Percentiles rank a stretch among this genome's conserved stretches.
Conservation (phyloP, 2,329 filamentous ascomycete species). For the Dissoconium aciculare region DNA sequence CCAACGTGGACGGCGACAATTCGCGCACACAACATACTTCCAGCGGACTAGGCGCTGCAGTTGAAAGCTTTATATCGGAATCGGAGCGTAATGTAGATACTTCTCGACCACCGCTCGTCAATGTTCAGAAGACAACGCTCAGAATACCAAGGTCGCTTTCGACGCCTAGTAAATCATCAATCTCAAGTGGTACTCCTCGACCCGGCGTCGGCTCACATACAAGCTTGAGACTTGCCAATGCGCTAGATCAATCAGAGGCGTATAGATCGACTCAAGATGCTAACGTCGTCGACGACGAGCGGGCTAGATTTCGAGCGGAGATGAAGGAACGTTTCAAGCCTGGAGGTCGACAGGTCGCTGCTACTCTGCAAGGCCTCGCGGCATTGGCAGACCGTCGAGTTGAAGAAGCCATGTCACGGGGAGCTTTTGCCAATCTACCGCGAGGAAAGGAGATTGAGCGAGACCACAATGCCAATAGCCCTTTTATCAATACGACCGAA, state of each 20-base stretch:
- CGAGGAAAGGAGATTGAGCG: slow-evolving; percentile 65
- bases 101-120: slow-evolving; percentile 41
- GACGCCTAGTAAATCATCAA: slow-evolving; percentile 30
- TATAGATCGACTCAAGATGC: slow-evolving; percentile 38
- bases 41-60: slow-evolving; percentile 49
- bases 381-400: slow-evolving; percentile 83
- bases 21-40: slow-evolving; percentile 40
- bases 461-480: slow-evolving; percentile 70
- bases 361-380: slow-evolving; percentile 60
- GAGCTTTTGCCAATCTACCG: slow-evolving; percentile 74
- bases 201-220: slow-evolving; percentile 26
- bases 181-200: slow-evolving; percentile 32
- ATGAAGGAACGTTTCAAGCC: slow-evolving; percentile 70
- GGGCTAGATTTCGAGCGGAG: slow-evolving; percentile 54
- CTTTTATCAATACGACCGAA: slow-evolving; percentile 90
- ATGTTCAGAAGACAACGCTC: slow-evolving; percentile 23
- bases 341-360: slow-evolving; percentile 56
- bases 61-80: slow-evolving; percentile 58
- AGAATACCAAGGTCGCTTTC: slow-evolving; percentile 6
- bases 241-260: slow-evolving; percentile 42
- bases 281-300: slow-evolving; percentile 53
- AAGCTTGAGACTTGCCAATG: slow-evolving; percentile 40
- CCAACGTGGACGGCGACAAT: slow-evolving; percentile 38
- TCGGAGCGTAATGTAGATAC: slow-evolving; percentile 65
- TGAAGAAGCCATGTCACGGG: slow-evolving; percentile 81